These are phyloP conservation scores for Darksidea phi DNA, from an alignment of 495 filamentous ascomycete genomes.

Conservation along the genomic window DNA sequence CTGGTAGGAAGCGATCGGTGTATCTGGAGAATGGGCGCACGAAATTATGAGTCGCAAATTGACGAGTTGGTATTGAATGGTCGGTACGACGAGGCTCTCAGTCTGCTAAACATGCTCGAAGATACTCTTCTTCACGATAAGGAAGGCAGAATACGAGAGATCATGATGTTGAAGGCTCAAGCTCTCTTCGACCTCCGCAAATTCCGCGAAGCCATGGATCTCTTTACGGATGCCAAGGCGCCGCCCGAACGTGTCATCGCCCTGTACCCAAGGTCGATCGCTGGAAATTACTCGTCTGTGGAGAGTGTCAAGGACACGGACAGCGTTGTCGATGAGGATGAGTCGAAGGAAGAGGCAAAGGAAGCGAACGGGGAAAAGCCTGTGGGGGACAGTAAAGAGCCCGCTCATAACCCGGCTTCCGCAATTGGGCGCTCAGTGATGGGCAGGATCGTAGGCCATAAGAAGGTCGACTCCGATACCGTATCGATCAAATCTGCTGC, in stretches of 20 bases:
- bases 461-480: conserved; percentile 57
- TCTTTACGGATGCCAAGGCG: conserved; percentile 85
- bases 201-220: conserved; percentile 83
- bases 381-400: conserved; percentile 38
- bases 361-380: conserved; percentile 23
- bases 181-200: conserved; percentile 75
- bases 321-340: conserved; percentile 52
- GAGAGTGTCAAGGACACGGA: conserved; percentile 43
- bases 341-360: conserved; percentile 47
- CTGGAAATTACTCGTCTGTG: conserved; percentile 69
- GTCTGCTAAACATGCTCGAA: conserved; percentile 82
- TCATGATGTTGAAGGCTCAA: conserved; percentile 89
- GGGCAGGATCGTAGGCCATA: conserved; percentile 55
- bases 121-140: conserved; percentile 88
- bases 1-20: conserved; percentile 81
- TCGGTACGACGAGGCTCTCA: conserved; percentile 88
- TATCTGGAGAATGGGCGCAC: conserved; percentile 95
- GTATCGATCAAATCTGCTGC: conserved; percentile 65
- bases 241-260: conserved; percentile 86
- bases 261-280: conserved; percentile 79
- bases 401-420: conserved; percentile 29
- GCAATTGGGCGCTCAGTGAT: conserved; percentile 37
- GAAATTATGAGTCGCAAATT: conserved; percentile 89
- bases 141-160: conserved; percentile 69
- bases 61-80: conserved; percentile 74